phyloP scores from a whole-genome alignment of 345 rosid species.

The Syzygium oleosum region DNA sequence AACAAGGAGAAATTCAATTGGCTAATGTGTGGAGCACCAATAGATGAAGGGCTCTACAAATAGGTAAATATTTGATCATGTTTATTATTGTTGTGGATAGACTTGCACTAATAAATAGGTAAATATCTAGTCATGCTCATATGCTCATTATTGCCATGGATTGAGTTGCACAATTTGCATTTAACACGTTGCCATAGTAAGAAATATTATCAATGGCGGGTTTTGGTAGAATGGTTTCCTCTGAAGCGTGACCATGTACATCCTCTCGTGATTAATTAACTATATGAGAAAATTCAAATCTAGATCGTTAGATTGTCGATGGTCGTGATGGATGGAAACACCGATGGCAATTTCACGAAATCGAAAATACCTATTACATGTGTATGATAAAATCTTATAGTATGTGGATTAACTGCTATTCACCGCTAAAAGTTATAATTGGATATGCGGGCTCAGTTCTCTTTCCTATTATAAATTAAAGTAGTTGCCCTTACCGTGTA shows the following conservation, averaged over 20 bases:
- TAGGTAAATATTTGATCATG: neutral
- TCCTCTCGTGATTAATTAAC: neutral
- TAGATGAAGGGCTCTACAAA: neutral
- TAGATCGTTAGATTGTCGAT: neutral
- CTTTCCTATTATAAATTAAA: neutral
- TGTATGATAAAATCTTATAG: neutral
- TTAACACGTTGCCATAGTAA: neutral
- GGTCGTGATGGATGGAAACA: neutral
- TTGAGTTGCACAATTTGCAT: neutral
- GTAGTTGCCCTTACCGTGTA: neutral
- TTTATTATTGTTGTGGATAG: neutral
- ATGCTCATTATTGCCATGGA: neutral
- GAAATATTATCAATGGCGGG: neutral
- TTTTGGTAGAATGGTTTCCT: neutral
- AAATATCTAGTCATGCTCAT: neutral
- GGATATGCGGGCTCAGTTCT: neutral
- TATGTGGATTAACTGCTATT: neutral
- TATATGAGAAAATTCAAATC: neutral
- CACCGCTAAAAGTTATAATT: accelerated
- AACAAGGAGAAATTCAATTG: neutral
- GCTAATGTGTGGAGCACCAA: neutral
- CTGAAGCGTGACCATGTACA: neutral
- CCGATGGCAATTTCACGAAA: neutral
- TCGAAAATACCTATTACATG: neutral
- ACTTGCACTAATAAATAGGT: neutral